phyloP scores from a whole-genome alignment of 2,329 filamentous ascomycete species.

The Elsinoe necatrix region DNA sequence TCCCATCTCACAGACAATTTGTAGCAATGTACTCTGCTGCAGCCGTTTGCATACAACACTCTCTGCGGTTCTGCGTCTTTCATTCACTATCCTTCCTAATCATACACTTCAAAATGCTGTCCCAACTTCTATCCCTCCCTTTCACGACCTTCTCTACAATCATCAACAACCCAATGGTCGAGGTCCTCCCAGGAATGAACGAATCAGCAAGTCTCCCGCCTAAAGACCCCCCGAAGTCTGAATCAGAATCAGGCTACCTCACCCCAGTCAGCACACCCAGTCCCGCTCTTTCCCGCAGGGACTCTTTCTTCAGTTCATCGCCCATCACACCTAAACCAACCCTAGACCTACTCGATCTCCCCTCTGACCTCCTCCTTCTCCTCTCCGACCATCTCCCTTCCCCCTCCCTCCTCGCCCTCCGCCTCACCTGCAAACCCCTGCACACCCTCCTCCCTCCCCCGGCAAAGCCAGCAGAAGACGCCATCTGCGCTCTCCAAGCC shows the following conservation, averaged over 20 bases:
- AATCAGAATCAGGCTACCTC: neutral
- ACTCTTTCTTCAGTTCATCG: neutral
- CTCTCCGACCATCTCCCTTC: slow-evolving; percentile 15
- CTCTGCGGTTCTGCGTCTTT: neutral
- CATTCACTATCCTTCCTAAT: neutral
- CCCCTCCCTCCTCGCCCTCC: slow-evolving; percentile 11
- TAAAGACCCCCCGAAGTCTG: neutral
- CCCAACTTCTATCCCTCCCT: neutral
- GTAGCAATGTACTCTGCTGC: neutral
- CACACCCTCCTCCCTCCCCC: slow-evolving; percentile 9
- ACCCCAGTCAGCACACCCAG: neutral
- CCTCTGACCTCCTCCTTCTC: slow-evolving; percentile 17
- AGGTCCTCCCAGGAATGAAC: neutral
- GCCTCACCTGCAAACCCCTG: slow-evolving; percentile 15
- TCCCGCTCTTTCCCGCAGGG: neutral
- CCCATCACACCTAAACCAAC: neutral
- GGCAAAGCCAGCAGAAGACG: neutral
- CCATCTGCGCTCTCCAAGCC: slow-evolving; percentile 3
- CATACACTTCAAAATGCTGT: neutral
- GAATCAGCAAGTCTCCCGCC: neutral
- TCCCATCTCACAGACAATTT: neutral
- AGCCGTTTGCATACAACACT: neutral
- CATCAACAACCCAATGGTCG: neutral
- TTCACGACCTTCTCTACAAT: neutral
- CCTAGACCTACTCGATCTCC: slow-evolving; percentile 10